phyloP scores from a whole-genome alignment of 2,329 filamentous ascomycete genomes.

The Botrytis cinerea region DNA sequence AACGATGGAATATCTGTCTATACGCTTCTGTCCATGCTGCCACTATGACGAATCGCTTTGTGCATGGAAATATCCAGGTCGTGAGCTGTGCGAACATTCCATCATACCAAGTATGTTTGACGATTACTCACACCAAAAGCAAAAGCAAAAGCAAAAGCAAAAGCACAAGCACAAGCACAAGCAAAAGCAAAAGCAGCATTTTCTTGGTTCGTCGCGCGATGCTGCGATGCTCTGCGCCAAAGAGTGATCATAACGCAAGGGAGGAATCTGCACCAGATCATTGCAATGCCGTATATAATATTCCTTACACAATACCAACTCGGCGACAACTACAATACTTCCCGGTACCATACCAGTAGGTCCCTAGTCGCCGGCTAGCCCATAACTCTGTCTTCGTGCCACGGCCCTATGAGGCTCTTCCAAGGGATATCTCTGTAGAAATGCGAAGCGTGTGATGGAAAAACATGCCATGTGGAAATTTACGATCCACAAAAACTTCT shows the following conservation, averaged over 20 bases:
- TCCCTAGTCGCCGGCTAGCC: not conserved
- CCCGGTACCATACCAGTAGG: not conserved
- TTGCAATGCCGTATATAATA: not conserved
- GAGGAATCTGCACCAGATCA: not conserved
- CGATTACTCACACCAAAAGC: not conserved
- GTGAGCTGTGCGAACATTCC: too few species aligned
- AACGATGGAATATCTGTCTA: not conserved
- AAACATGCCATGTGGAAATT: constrained; percentile 1
- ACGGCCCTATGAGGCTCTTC: constrained; percentile 11
- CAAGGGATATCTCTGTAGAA: constrained; percentile 7
- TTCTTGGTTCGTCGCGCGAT: not conserved
- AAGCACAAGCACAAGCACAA: not conserved
- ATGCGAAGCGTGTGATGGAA: not conserved
- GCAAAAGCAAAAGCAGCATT: not conserved
- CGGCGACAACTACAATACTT: not conserved
- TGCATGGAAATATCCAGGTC: not conserved
- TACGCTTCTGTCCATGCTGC: not conserved
- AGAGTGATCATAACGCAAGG: not conserved
- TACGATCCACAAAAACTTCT: not conserved
- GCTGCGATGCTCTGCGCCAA: not conserved
- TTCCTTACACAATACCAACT: not conserved
- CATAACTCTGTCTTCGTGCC: not conserved
- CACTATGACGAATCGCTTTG: not conserved
- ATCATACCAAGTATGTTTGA: not conserved
- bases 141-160: too few species aligned